These are phyloP conservation scores for Nepenthes mirabilis DNA, from an alignment of 148 eudicot genomes.

Conservation along the genomic window DNA sequence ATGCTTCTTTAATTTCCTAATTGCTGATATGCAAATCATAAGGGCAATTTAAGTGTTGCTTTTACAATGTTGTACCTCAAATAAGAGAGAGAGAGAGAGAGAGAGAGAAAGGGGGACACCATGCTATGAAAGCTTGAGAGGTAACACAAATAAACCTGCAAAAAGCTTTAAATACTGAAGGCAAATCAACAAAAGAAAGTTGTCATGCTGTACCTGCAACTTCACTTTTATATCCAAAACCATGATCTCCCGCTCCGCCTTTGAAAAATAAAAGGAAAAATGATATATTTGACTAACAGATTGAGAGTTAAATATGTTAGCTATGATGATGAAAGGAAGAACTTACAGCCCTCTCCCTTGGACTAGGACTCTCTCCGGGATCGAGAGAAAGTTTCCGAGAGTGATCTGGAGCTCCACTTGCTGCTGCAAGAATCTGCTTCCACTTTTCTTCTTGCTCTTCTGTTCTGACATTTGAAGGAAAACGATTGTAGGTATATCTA, in stretches of 20 bases:
- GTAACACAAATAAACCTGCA: background rate
- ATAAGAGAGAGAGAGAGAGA: too few species aligned
- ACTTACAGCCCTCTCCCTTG: constrained; percentile 96
- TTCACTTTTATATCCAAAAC: constrained; percentile 94
- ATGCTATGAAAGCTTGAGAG: background rate
- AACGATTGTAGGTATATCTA: constrained; percentile 66
- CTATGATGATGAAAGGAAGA: constrained; percentile 1
- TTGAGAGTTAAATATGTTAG: background rate
- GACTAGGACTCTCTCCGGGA: constrained; percentile 80
- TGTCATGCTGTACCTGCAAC: constrained; percentile 54
- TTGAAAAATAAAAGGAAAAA: constrained; percentile 19
- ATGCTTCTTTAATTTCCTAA: too few species aligned
- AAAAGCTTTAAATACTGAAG: background rate
- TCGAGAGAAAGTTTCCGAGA: constrained; percentile 26
- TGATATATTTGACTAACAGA: background rate
- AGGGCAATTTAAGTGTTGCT: too few species aligned
- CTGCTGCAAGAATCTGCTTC: constrained; percentile 76
- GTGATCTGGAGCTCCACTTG: constrained; percentile 64
- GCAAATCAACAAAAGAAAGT: background rate
- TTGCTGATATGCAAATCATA: too few species aligned
- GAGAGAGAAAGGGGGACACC: background rate
- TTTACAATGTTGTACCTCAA: too few species aligned
- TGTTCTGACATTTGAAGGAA: constrained; percentile 70
- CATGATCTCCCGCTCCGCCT: constrained; percentile 99
- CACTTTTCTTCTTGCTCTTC: constrained; percentile 95